Conservation (phyloP, 164 flowering plant species). For the Stephania yunnanensis region DNA sequence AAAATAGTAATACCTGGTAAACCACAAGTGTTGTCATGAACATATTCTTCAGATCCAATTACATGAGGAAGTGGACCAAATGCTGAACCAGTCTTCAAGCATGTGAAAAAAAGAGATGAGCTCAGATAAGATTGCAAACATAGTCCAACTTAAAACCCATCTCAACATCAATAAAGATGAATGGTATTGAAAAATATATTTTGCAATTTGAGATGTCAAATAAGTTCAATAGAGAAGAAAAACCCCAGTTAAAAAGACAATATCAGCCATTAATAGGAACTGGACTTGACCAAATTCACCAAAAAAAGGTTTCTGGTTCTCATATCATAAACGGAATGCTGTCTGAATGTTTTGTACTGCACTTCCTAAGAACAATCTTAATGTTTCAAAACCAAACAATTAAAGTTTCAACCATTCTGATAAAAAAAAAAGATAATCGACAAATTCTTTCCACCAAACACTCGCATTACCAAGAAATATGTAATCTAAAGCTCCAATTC, state of each 20-base stretch:
- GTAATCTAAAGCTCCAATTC: background rate
- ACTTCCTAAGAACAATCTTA: too few species aligned
- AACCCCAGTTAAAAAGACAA: background rate
- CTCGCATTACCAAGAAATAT: background rate
- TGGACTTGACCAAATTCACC: too few species aligned
- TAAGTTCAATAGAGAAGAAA: background rate
- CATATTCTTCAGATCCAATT: conserved; percentile 28
- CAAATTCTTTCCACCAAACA: too few species aligned
- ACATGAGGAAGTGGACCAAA: conserved; percentile 23
- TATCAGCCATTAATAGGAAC: too few species aligned
- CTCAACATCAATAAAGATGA: background rate
- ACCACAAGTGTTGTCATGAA: conserved; percentile 29
- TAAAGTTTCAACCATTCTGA: too few species aligned
- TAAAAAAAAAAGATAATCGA: too few species aligned
- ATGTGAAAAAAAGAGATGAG: conserved; percentile 7
- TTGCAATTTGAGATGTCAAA: background rate
- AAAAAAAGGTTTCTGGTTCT: too few species aligned
- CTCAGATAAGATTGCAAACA: conserved; percentile 2
- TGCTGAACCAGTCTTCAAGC: conserved; percentile 18
- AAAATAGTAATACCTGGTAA: conserved; percentile 14
- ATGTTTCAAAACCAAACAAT: too few species aligned
- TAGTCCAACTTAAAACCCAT: background rate
- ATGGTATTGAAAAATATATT: background rate
- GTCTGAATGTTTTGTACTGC: too few species aligned
- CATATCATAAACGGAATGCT: too few species aligned